These are phyloP conservation scores for Teratosphaeria destructans DNA, from an alignment of 2,329 filamentous ascomycete genomes.

Conservation along the genomic window DNA sequence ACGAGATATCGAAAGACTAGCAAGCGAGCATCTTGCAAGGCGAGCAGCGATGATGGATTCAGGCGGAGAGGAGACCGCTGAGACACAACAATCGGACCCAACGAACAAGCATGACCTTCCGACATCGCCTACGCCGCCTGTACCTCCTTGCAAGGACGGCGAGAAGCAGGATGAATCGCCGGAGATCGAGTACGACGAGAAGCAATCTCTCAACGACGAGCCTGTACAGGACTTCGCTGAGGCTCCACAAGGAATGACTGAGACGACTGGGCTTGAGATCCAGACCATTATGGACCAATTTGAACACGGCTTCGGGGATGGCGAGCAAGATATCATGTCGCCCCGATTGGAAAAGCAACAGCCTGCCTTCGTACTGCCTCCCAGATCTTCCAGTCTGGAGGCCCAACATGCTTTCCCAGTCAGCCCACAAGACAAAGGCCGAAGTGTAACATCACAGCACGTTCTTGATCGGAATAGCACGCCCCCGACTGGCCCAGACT, in stretches of 20 bases:
- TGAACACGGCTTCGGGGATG: constrained; percentile 58
- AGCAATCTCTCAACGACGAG: constrained; percentile 19
- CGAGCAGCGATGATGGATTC: constrained; percentile 18
- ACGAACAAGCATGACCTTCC: constrained; percentile 12
- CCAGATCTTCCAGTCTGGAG: constrained; percentile 77
- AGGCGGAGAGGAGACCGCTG: not conserved
- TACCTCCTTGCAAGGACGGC: constrained; percentile 22
- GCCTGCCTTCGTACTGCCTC: constrained; percentile 67
- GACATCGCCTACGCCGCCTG: constrained; percentile 19
- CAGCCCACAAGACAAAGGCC: constrained; percentile 17
- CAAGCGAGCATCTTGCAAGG: constrained; percentile 21
- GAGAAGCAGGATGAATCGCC: constrained; percentile 6
- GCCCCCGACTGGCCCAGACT: constrained; percentile 15
- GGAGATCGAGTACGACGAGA: constrained; percentile 20
- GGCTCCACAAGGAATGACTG: constrained; percentile 25
- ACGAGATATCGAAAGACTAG: constrained; percentile 17
- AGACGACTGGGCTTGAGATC: constrained; percentile 59
- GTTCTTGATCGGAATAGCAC: constrained; percentile 2
- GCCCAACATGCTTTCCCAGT: constrained; percentile 31
- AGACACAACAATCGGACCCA: not conserved
- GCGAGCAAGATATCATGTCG: constrained; percentile 78
- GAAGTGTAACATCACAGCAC: constrained; percentile 8
- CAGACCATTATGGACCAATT: constrained; percentile 98
- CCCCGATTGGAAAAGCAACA: constrained; percentile 74
- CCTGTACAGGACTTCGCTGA: constrained; percentile 37